Percentiles rank a stretch among this genome's conserved stretches.
Evolutionary conservation across 805 yeast species (phyloP).

Genomic region (Ogataea naganishii): DNA sequence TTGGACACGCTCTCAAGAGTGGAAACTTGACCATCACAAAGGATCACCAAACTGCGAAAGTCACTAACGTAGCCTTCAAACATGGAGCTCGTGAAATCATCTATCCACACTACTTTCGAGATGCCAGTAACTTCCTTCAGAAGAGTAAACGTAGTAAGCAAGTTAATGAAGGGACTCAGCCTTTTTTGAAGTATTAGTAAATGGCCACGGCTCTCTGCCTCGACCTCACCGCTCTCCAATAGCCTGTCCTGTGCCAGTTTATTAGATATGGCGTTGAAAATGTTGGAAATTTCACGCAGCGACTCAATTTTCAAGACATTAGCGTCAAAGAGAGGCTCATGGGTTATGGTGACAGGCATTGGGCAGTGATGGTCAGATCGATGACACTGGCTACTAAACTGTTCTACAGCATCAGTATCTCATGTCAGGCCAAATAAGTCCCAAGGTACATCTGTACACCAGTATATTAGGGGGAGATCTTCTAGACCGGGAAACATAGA

Average conservation of each 20-base stretch:
- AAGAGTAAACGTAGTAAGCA: slow-evolving; percentile 18
- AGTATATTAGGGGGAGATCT: too few relatives aligned
- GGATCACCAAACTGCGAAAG: slow-evolving; percentile 6
- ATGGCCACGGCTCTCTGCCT: too few relatives aligned
- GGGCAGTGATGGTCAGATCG: too few relatives aligned
- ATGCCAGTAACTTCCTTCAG: slow-evolving; percentile 17
- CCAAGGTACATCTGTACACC: too few relatives aligned
- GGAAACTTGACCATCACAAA: slow-evolving; percentile 10
- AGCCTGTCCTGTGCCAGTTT: too few relatives aligned
- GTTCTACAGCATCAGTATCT: too few relatives aligned
- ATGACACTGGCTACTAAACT: too few relatives aligned
- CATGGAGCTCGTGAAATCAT: slow-evolving; percentile 15
- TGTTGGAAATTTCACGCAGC: slow-evolving; percentile 9
- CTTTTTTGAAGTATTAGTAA: slow-evolving; percentile 10
- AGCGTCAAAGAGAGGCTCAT: slow-evolving; percentile 8
- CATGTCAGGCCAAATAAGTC: too few relatives aligned
- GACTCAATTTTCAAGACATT: slow-evolving; percentile 5
- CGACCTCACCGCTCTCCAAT: too few relatives aligned
- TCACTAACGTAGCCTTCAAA: slow-evolving; percentile 5
- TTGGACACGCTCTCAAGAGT: slow-evolving; percentile 6
- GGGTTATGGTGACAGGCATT: background rate
- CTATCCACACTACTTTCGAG: slow-evolving; percentile 21
- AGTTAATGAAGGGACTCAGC: slow-evolving; percentile 16
- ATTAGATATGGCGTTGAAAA: slow-evolving; percentile 8
- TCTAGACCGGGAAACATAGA: too few relatives aligned